Evolutionary conservation across 495 filamentous ascomycete species (phyloP), one percentile per base, ranked within the genome.

Genomic region (Clavariopsis aquatica): DNA sequence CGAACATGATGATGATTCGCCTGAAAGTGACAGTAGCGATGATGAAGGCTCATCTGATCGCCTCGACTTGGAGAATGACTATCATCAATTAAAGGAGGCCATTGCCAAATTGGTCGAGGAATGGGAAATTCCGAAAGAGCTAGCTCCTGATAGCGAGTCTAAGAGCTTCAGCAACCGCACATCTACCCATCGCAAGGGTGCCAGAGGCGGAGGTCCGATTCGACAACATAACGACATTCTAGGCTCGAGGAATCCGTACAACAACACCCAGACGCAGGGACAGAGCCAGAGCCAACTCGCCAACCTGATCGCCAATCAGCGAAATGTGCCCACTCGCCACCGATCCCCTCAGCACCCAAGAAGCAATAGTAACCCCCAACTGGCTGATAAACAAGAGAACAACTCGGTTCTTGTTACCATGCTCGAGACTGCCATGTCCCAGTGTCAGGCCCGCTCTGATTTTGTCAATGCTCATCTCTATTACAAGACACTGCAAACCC

Each of bases 91-190:
- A 8, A 88, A 93, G 58, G 87, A 90, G 34, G 89, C 90, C 6
- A 89, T 96, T 49, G 77, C 90, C 49, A 92, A 90, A 70, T 80
- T 96, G 1, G 87, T 94, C 19, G 83, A 89, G 64, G 90, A 94
- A 43, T 90, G 87, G 61, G 89, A 92, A 65, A 87, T 89, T 22
- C 87, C 87, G 1, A 83, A 85, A 45, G 83, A 79, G 28, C 71
- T 85, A 0, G 79, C 84, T 47, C 76, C 74, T 19, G 82, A 84
- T 29, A 79, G 76, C 24, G 76, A 81, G 58, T 79, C 82, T 45
- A 84, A 84, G 57, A 82, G 78, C 6, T 87, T 87, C 70, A 87
- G 85, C 72, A 87, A 88, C 66, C 79, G 85, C 19, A 84, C 84
- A 2, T 82, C 81, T 49, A 83, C 78, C 0, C 76, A 78, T 49